Evolutionary conservation across 2,329 filamentous ascomycete species (phyloP), one percentile per base, ranked within the genome.

Genomic region (Zymoseptoria pseudotritici): DNA sequence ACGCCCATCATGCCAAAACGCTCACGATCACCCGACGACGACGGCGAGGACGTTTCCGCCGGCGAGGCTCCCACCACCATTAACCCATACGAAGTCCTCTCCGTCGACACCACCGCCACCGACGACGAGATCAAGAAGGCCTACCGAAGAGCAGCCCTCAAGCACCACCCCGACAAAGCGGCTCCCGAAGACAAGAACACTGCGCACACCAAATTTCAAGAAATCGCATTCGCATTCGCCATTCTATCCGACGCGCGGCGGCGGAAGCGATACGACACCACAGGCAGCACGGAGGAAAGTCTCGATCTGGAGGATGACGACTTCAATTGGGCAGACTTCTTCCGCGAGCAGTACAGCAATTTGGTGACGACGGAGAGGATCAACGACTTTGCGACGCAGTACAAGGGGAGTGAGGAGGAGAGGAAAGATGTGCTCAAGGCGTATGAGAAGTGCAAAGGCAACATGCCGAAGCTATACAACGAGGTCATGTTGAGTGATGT

Each of bases 281-380:
- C 93, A 0, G 94, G 94, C 58, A 94, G 88, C 58, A 97, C 92
- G 0, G 85, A 89, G 10, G 92, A 97, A 71, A 87, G 86, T 8
- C 83, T 96, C 21, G 82, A 81, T 56, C 69, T 87, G 31, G 76
- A 80, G 57, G 79, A 78, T 59, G 86, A 90, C 61, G 78, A 78
- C 61, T 99, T 97, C 77, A 84, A 90, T 79, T 99, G 94, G 94
- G 81, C 84, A 57, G 87, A 89, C 54, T 99, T 91, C 79, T 99
- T 95, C 79, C 85, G 86, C 58, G 86, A 88, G 65, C 91, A 96
- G 69, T 96, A 87, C 73, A 84, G 83, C 55, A 87, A 92, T 59
- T 82, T 90, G 24, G 81, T 99, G 55, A 91, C 85, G 19, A 78
- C 81, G 2, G 86, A 90, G 61, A 84, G 85, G 3, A 93, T 99